Evolutionary conservation across 345 rosid genomes (phyloP).

Genomic region (Citrus sp.): DNA sequence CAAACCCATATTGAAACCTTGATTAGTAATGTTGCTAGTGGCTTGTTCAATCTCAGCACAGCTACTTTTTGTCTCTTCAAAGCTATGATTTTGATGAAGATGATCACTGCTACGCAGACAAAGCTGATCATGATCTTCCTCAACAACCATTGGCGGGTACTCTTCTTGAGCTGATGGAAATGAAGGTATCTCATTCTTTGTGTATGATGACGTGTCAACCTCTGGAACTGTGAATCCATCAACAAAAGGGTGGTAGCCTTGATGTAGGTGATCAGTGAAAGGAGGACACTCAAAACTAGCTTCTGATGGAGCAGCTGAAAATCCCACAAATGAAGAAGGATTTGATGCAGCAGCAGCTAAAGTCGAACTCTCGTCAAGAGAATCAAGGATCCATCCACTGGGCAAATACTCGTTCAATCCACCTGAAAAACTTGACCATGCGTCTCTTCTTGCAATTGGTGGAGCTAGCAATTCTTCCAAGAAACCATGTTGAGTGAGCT

Average conservation of each 20-base stretch:
- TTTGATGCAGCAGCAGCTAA: slow-evolving; percentile 22
- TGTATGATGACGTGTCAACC: slow-evolving; percentile 26
- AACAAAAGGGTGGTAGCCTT: slow-evolving; percentile 29
- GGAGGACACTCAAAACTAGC: slow-evolving; percentile 45
- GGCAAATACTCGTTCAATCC: slow-evolving; percentile 34
- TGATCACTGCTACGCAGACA: slow-evolving; percentile 19
- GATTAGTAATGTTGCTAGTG: slow-evolving; percentile 12
- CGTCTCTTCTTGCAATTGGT: slow-evolving; percentile 34
- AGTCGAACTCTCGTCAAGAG: slow-evolving; percentile 35
- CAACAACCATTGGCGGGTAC: slow-evolving; percentile 36
- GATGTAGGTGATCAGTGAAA: slow-evolving; percentile 17
- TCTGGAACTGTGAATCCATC: slow-evolving; percentile 42
- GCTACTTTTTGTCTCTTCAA: slow-evolving; percentile 31
- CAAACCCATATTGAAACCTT: slow-evolving; percentile 37
- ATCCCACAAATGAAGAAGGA: slow-evolving; percentile 27
- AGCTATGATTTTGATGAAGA: slow-evolving; percentile 15
- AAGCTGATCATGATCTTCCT: slow-evolving; percentile 39
- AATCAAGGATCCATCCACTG: slow-evolving; percentile 51
- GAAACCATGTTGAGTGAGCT: slow-evolving; percentile 63
- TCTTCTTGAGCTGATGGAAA: slow-evolving; percentile 36
- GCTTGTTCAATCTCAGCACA: slow-evolving; percentile 35
- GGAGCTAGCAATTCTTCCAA: slow-evolving; percentile 69
- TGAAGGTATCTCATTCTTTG: slow-evolving; percentile 29
- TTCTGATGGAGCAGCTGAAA: slow-evolving; percentile 23
- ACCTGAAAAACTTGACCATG: slow-evolving; percentile 27